These are phyloP conservation scores for Penstemon barbatus DNA, from an alignment of 257 asterid genomes.

Conservation along the genomic window DNA sequence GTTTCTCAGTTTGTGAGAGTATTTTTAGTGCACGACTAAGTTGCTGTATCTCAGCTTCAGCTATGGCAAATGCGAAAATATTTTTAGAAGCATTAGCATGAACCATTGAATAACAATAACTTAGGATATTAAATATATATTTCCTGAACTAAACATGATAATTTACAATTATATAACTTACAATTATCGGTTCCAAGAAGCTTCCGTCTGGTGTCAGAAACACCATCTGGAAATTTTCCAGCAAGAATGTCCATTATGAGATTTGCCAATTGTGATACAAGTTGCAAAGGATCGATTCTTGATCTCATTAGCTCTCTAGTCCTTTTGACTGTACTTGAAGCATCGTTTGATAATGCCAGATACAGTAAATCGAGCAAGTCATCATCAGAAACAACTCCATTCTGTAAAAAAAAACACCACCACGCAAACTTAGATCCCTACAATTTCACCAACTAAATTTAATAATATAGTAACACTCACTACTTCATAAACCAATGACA, in stretches of 20 bases:
- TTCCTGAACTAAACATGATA: no score
- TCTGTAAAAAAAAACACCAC: slow-evolving; percentile 49
- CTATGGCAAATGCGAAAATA: slow-evolving; percentile 35
- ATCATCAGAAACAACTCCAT: slow-evolving; percentile 85
- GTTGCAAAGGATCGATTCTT: slow-evolving; percentile 86
- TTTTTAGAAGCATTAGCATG: slow-evolving; percentile 6
- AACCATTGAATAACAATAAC: background rate
- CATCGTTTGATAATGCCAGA: slow-evolving; percentile 84
- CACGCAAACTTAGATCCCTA: slow-evolving; percentile 12
- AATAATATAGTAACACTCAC: slow-evolving; percentile 43
- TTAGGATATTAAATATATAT: no score
- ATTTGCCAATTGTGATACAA: slow-evolving; percentile 81
- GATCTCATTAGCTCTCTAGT: slow-evolving; percentile 84
- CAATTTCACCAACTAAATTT: background rate
- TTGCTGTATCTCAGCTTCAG: slow-evolving; percentile 73
- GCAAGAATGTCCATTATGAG: slow-evolving; percentile 88
- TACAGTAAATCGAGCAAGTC: slow-evolving; percentile 79
- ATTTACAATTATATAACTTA: slow-evolving; percentile 35
- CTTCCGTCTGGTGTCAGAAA: slow-evolving; percentile 47
- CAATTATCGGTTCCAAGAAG: slow-evolving; percentile 51
- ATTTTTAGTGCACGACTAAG: slow-evolving; percentile 75
- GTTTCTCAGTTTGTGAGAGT: slow-evolving; percentile 87
- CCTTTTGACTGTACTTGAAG: slow-evolving; percentile 73
- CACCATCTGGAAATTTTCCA: slow-evolving; percentile 61
- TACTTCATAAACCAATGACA: slow-evolving; percentile 73